phyloP scores from a whole-genome alignment of 345 rosid species.

The Brassica carinata region DNA sequence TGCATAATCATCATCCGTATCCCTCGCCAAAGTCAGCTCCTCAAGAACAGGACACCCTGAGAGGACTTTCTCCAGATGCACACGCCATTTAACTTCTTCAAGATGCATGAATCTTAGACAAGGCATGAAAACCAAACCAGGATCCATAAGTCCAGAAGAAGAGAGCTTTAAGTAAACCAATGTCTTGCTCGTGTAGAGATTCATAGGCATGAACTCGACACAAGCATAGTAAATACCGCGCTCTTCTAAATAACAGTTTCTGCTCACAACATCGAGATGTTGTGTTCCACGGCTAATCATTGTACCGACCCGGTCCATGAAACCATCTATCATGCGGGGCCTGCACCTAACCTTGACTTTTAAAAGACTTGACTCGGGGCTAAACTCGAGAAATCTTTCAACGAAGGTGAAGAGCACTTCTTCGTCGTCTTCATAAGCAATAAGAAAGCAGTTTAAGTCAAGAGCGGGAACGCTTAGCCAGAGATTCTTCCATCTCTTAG shows the following conservation, averaged over 20 bases:
- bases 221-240: background rate
- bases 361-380: background rate
- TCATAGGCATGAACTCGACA: background rate
- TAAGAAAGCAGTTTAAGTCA: background rate
- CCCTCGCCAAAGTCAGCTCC: background rate
- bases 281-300: background rate
- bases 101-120: background rate
- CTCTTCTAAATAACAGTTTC: background rate
- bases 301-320: background rate
- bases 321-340: background rate
- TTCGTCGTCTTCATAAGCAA: background rate
- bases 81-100: background rate
- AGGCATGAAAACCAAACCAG: background rate
- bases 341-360: background rate
- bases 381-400: background rate
- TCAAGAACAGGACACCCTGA: background rate
- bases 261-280: background rate
- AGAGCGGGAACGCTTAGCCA: constrained; percentile 20
- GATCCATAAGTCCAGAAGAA: background rate
- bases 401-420: background rate
- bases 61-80: background rate
- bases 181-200: background rate
- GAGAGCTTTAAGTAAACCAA: background rate
- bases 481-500: constrained; percentile 7
- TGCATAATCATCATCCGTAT: background rate